Base-by-base conservation (phyloP, 2,329 filamentous ascomycete genomes). In the Rutstroemia sp. region DNA sequence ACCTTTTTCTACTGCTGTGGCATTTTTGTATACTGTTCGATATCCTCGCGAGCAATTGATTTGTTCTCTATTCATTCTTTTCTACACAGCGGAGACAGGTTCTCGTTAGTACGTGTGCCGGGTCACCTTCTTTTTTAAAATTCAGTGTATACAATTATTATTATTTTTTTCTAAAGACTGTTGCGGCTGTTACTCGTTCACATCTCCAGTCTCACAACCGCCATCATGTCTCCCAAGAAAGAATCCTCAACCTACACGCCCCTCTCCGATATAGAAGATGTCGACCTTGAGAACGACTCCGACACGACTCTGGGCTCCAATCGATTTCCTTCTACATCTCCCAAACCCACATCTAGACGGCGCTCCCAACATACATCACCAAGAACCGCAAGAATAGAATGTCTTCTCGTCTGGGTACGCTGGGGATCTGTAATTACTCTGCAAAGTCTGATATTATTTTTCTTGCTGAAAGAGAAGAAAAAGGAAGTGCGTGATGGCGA, bases 401-500 rank as follows among this genome's bases (percentile, higher is more conserved):
- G 30, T 34, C 30, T 34, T 12, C 57, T 69, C 47, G 64, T 61
- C 0, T 69, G 68, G 68, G 30, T 63, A 27, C 45, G 68, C 50
- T 70, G 67, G 66, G 60, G 59, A 8, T 45, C 61, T 4, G 49
- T 70, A 8, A 51, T 70, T 3, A 53, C 61, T 21, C 45, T 69
- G n/a, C 68, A 70, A 47, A 53, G 53, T 5, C 41, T 69, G 21
- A 69, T 69, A 18, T 52, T 69, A 3, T 54, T 65, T 19, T 49
- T 67, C n/a, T 44, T 70, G 30, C 10, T 34, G 30, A 34, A 34
- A 34, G 30, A 4, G 30, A 34, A 12, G 30, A 34, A 34, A 5
- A 34, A 10, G 30, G 30, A 34, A n/a, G 19, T 67, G 42, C 39
- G 37, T 54, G 54, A 5, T 61, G 58, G 59, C 4, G 14, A n/a